Evolutionary conservation across 2,329 filamentous ascomycete genomes (phyloP).

Genomic region (Aspergillus luchuensis): DNA sequence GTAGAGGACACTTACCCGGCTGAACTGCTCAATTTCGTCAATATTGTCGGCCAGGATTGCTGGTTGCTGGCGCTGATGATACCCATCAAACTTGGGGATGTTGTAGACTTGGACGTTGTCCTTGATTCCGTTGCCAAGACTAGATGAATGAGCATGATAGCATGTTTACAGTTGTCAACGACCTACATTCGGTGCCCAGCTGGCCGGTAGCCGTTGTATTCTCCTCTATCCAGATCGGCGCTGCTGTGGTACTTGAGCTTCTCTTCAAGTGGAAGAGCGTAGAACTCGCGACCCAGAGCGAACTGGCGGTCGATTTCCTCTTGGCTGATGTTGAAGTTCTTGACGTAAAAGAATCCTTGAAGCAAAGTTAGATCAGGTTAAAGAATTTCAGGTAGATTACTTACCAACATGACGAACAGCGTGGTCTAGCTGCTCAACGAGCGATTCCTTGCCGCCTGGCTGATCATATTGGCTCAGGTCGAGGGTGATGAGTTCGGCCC

Average conservation of each 20-base stretch:
- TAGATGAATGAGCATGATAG: conserved; percentile 11
- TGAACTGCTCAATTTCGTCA: conserved; percentile 59
- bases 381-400: conserved; percentile 2
- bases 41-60: conserved; percentile 53
- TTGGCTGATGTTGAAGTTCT: conserved; percentile 63
- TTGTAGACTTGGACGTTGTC: conserved; percentile 65
- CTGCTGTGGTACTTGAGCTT: conserved; percentile 57
- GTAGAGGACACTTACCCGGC: conserved; percentile 32
- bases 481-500: conserved; percentile 61
- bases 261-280: conserved; percentile 58
- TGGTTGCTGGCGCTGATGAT: conserved; percentile 51
- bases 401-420: conserved; percentile 52
- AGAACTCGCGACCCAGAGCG: conserved; percentile 61
- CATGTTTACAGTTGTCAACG: conserved; percentile 1
- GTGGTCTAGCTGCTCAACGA: conserved; percentile 58
- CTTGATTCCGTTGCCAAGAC: conserved; percentile 44
- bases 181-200: conserved; percentile 45
- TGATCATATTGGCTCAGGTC: conserved; percentile 58
- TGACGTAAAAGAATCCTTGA: conserved; percentile 63
- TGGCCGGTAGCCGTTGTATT: conserved; percentile 61
- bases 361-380: conserved; percentile 4
- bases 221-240: conserved; percentile 53
- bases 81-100: conserved; percentile 59
- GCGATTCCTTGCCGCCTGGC: conserved; percentile 56
- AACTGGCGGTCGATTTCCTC: conserved; percentile 64